A percentile compares a stretch with the other conserved stretches of the same genome.
phyloP scores from a whole-genome alignment of 129 eudicot species.

The Tagetes patula region DNA sequence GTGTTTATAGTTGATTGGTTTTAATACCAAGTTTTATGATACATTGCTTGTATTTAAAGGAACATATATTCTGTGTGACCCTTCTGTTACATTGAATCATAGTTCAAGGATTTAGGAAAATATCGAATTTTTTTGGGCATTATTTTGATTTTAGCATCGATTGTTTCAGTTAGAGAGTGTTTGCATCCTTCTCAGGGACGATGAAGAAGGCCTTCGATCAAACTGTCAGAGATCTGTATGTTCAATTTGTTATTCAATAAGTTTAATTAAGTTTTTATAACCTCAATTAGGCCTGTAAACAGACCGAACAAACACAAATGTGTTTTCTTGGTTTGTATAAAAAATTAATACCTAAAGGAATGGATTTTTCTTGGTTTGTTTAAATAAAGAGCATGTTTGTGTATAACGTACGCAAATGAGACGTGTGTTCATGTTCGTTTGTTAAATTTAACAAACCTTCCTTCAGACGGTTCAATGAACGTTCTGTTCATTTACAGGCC shows the following conservation, averaged over 20 bases:
- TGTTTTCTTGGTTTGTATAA: background rate
- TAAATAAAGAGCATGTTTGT: background rate
- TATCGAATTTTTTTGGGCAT: background rate
- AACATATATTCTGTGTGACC: slow-evolving; percentile 2
- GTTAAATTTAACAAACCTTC: background rate
- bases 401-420: background rate
- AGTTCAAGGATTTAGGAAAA: background rate
- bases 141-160: background rate
- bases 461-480: background rate
- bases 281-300: background rate
- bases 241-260: slow-evolving; percentile 18
- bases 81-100: slow-evolving; percentile 10
- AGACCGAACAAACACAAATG: background rate
- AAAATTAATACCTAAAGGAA: background rate
- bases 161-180: slow-evolving; percentile 24
- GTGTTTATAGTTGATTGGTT: slow-evolving; percentile 12
- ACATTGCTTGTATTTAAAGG: slow-evolving; percentile 12
- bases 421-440: background rate
- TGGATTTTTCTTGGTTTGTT: background rate
- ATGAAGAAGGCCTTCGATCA: slow-evolving; percentile 98
- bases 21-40: background rate
- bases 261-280: background rate
- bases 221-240: slow-evolving; percentile 90
- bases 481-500: background rate
- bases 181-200: slow-evolving; percentile 39